Percentiles rank a stretch among this genome's conserved stretches.
These are phyloP conservation scores for Thelonectria discophora DNA, from an alignment of 2,329 filamentous ascomycete genomes.

Conservation along the genomic window DNA sequence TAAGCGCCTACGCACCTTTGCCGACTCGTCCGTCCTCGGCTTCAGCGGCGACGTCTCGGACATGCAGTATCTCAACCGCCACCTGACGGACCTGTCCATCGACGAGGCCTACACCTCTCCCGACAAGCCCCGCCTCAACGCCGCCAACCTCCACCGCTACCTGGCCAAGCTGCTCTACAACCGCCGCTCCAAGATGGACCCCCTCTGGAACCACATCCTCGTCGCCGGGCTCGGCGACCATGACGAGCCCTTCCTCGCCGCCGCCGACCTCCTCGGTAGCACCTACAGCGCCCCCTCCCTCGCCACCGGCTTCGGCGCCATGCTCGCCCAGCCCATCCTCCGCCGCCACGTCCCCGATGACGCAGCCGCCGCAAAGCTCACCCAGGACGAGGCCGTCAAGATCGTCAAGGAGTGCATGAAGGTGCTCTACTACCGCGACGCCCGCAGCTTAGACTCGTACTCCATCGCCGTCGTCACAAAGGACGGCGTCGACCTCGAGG, in stretches of 20 bases:
- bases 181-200: conserved; percentile 94
- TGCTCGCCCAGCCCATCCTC: conserved; percentile 92
- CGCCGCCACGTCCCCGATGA: conserved; percentile 86
- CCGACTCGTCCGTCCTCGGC: conserved; percentile 83
- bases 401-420: conserved; percentile 96
- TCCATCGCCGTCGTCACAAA: conserved; percentile 90
- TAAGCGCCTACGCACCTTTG: conserved; percentile 92
- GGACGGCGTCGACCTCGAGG: conserved; percentile 85
- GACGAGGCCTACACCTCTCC: conserved; percentile 80
- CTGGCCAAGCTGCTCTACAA: conserved; percentile 95
- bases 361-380: conserved; percentile 74
- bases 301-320: conserved; percentile 92
- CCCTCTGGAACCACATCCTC: conserved; percentile 94
- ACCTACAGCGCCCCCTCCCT: conserved; percentile 89
- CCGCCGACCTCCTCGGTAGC: conserved; percentile 90
- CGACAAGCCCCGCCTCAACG: conserved; percentile 69
- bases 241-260: conserved; percentile 86
- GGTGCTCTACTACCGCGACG: conserved; percentile 96
- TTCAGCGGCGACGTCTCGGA: conserved; percentile 98
- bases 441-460: conserved; percentile 89
- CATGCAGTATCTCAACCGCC: conserved; percentile 97
- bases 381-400: conserved; percentile 79
- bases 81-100: conserved; percentile 86
- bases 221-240: conserved; percentile 87
- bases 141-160: conserved; percentile 96